A percentile compares a stretch with the other conserved stretches of the same genome.
phyloP scores from a whole-genome alignment of 192 early-diverging fungal genomes.

The Coemansia sp. region DNA sequence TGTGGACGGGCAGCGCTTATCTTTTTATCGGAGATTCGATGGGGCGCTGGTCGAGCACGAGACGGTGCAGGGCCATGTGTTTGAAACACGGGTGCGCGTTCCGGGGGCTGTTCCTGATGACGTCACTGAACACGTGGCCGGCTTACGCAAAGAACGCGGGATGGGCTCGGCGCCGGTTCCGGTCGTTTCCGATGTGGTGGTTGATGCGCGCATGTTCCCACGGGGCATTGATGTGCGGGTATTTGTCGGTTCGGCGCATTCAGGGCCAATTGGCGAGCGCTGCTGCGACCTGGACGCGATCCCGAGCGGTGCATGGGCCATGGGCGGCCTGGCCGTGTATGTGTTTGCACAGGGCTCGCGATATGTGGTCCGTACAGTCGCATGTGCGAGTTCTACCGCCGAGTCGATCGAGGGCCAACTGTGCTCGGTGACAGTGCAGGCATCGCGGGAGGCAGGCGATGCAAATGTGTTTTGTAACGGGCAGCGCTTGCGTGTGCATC shows the following conservation, averaged over 20 bases:
- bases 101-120: neutral
- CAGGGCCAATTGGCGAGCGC: conserved; percentile 9
- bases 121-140: neutral
- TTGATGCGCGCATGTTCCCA: conserved; percentile 25
- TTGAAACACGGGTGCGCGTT: neutral
- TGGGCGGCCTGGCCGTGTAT: conserved; percentile 24
- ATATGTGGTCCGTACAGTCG: too few relatives aligned
- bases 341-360: conserved; percentile 12
- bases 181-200: conserved; percentile 40
- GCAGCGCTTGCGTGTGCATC: conserved; percentile 40
- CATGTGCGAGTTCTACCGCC: too few relatives aligned
- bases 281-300: neutral
- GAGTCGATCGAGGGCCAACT: neutral
- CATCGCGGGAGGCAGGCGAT: neutral
- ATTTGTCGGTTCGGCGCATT: neutral
- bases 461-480: conserved; percentile 28
- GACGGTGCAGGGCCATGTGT: neutral
- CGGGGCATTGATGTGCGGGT: conserved; percentile 21
- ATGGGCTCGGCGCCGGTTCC: conserved; percentile 12
- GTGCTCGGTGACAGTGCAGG: conserved; percentile 13
- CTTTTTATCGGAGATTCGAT: conserved; percentile 25
- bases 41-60: conserved; percentile 13
- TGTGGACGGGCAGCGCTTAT: conserved; percentile 23
- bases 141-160: conserved; percentile 37
- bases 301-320: conserved; percentile 16